Base-by-base conservation (phyloP, 2,329 filamentous ascomycete genomes). In the Nannizziopsis barbatae region DNA sequence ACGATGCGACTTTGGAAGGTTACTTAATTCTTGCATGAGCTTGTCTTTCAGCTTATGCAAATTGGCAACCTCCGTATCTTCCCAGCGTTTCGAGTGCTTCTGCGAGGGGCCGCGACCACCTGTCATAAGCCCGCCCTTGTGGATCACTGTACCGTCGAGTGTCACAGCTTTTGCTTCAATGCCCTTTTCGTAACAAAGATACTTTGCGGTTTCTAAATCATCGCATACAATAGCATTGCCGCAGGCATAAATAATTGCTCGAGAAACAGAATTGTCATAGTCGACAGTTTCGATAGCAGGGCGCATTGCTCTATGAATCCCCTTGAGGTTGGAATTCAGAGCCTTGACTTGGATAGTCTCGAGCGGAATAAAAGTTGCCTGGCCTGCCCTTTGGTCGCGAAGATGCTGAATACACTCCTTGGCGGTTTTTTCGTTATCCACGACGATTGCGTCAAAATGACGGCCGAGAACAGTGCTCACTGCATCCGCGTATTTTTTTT, bases 261-360 rank as follows among this genome's bases (percentile, higher is more conserved):
- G 83, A 62, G 95, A 87, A 43, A 95, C 77, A 1, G 83, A 79
- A 2, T 83, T 76, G 58, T 96, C 92, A 60, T 92, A 98, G 60
- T 95, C 88, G 58, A 98, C 90, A 0, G 88, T 93, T 64, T 98
- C 92, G 54, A 98, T 94, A 0, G 90, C 93, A 50, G 95, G 76
- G 6, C 90, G 81, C 65, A 81, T 81, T 40, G 85, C 86, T 35
- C 86, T 84, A 48, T 86, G 77, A 64, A 95, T 83, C 22, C 88
- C 86, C 67, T 95, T 95, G 55, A 98, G 74, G 51, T 86, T 89
- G 4, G 87, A 85, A 62, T 94, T 94, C 51, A 92, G 79, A 9
- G 86, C 81, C 63, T 86, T 89, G 62, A 95, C 89, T 61, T 96
- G 93, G 64, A 98, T 95, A 45, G 94, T 95, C 71, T 98, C 92